These are phyloP conservation scores for Termitomyces titanicus DNA, from an alignment of 768 basidiomycete genomes.

Conservation along the genomic window DNA sequence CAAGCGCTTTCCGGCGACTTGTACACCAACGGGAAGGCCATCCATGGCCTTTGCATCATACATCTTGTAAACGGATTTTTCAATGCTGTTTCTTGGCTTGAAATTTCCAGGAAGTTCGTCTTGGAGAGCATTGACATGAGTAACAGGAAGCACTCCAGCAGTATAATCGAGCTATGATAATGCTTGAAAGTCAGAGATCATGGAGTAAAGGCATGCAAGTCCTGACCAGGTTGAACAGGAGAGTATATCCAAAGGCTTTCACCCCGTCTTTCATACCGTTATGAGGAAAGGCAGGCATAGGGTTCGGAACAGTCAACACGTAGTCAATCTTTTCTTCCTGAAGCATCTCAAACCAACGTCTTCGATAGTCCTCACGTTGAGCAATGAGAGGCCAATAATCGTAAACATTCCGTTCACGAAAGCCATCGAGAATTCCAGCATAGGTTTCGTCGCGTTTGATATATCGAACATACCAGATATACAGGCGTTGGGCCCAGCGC, in stretches of 20 bases:
- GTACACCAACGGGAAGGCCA: slow-evolving; percentile 58
- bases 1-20: slow-evolving; percentile 54
- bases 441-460: slow-evolving; percentile 49
- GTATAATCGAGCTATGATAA: slow-evolving; percentile 39
- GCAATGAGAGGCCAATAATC: slow-evolving; percentile 49
- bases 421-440: slow-evolving; percentile 49
- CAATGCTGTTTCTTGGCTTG: slow-evolving; percentile 37
- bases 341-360: slow-evolving; percentile 39
- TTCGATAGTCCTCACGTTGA: slow-evolving; percentile 40
- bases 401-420: slow-evolving; percentile 37
- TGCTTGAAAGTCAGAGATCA: not conserved
- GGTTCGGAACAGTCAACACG: slow-evolving; percentile 55
- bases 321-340: slow-evolving; percentile 47
- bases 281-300: slow-evolving; percentile 52
- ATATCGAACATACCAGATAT: slow-evolving; percentile 48
- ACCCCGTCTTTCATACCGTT: slow-evolving; percentile 49
- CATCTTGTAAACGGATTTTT: slow-evolving; percentile 41
- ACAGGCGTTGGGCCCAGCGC: slow-evolving; percentile 40
- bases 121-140: slow-evolving; percentile 39
- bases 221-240: slow-evolving; percentile 58
- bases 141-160: slow-evolving; percentile 59
- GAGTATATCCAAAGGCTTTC: slow-evolving; percentile 54
- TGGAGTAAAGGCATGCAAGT: not conserved
- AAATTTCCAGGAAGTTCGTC: slow-evolving; percentile 36
- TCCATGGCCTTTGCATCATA: slow-evolving; percentile 53